Base-by-base conservation (phyloP, 169 alveolate species). In the Pseudocohnilembus persalinus region DNA sequence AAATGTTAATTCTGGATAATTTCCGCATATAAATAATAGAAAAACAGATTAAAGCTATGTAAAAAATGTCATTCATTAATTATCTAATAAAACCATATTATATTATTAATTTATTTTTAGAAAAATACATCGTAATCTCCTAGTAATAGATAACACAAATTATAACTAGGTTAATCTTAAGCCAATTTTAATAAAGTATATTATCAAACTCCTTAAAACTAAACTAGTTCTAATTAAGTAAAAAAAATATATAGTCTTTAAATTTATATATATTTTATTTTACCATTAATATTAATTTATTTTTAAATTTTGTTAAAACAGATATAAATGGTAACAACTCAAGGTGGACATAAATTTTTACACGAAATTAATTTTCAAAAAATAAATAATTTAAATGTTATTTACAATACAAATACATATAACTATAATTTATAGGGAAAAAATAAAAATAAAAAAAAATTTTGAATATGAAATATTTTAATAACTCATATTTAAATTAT, bases 341-440 rank as follows among this genome's bases (percentile, higher is more conserved):
- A 49, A 49, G 68, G 68, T 11, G 26, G 26, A 11, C 4, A 49
- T 49, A 35, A 72, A 28, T 29, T 79, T 28, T 26, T 79, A 6
- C 29, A 64, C 33, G 84, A 79, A 20, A 49, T 49, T 33, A 35
- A 79, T 29, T 79, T 79, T 1, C 31, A 74, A 30, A 80, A 80
- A 75, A 77, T 81, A 28, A 73, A 86, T 80, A 86, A 80, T 15
- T 32, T 86, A 31, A 80, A 86, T 64, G 78, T 80, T 34, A 86
- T 86, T 81, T 86, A 86, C 64, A 86, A 86, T 81, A 35, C 87
- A 30, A 81, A 80, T 33, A 86, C 86, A 79, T 86, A 86, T 29
- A 86, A 81, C 74, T 80, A 86, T 33, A 79, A 79, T 29, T 49
- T 79, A n/a, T n/a, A n/a, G n/a, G n/a, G n/a, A n/a, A n/a, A n/a